Conservation (phyloP, 2,329 filamentous ascomycete genomes). For the Diatrype stigma region DNA sequence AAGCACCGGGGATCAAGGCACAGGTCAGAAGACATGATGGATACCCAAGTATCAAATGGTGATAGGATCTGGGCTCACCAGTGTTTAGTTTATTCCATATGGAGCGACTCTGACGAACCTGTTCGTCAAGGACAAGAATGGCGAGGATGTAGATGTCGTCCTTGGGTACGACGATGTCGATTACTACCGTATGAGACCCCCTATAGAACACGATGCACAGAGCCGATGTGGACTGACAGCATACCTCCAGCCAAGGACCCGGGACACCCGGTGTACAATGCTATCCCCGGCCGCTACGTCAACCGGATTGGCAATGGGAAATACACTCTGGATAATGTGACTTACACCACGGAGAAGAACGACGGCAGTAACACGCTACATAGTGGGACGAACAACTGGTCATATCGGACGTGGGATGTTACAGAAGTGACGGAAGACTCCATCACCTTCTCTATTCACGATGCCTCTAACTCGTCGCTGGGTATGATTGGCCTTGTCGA, state of each 20-base stretch:
- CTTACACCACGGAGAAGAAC: constrained; percentile 52
- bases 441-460: constrained; percentile 63
- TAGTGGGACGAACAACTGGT: constrained; percentile 58
- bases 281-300: constrained; percentile 60
- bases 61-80: background rate
- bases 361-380: constrained; percentile 53
- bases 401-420: constrained; percentile 60
- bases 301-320: constrained; percentile 59
- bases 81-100: constrained; percentile 33
- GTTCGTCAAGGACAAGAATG: constrained; percentile 59
- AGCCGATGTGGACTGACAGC: constrained; percentile 3
- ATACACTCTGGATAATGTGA: constrained; percentile 49
- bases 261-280: constrained; percentile 56
- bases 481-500: constrained; percentile 61
- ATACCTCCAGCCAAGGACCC: constrained; percentile 34
- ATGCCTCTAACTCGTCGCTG: constrained; percentile 51
- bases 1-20: constrained; percentile 24
- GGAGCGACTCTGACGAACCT: constrained; percentile 60
- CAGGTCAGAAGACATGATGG: constrained; percentile 16
- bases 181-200: constrained; percentile 43
- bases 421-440: constrained; percentile 48
- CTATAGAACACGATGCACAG: background rate
- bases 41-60: background rate
- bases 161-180: constrained; percentile 59
- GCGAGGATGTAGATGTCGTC: constrained; percentile 58